Conservation (phyloP, 148 eudicot genomes). For the Amaranthus hypochondriacus region DNA sequence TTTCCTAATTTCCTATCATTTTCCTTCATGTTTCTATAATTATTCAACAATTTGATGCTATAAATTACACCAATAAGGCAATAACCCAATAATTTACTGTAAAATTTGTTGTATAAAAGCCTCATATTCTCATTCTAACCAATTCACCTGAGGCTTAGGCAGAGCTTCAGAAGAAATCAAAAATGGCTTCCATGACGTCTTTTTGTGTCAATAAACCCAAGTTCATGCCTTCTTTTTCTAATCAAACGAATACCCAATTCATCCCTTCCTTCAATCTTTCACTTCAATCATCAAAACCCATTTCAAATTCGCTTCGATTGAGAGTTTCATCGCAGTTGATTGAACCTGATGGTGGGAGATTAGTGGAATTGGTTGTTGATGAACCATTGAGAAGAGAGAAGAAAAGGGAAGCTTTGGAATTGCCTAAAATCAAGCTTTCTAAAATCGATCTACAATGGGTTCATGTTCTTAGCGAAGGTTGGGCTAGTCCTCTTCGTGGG, state of each 20-base stretch:
- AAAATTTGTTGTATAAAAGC: no score
- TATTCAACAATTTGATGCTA: no score
- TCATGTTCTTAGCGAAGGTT: constrained; percentile 89
- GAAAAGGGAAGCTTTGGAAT: constrained; percentile 24
- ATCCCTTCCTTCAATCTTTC: constrained; percentile 18
- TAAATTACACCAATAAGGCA: no score
- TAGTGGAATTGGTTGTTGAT: constrained; percentile 47
- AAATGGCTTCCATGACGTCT: constrained; percentile 61
- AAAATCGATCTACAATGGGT: constrained; percentile 79
- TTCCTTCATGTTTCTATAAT: no score
- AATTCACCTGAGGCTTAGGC: constrained; percentile 13
- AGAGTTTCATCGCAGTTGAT: constrained; percentile 46
- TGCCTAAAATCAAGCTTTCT: constrained; percentile 51
- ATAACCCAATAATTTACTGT: no score
- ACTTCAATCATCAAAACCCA: constrained; percentile 5
- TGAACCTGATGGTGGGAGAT: constrained; percentile 77
- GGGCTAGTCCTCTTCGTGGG: constrained; percentile 89
- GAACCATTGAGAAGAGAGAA: constrained; percentile 30
- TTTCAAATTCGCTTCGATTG: neutral
- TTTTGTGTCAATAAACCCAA: constrained; percentile 24
- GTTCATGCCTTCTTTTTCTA: neutral
- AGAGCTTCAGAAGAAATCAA: neutral
- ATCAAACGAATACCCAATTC: constrained; percentile 22
- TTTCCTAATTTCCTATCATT: no score
- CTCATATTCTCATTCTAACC: no score